Evolutionary conservation across 2,329 filamentous ascomycete genomes (phyloP).

Genomic region (Geosmithia flava): DNA sequence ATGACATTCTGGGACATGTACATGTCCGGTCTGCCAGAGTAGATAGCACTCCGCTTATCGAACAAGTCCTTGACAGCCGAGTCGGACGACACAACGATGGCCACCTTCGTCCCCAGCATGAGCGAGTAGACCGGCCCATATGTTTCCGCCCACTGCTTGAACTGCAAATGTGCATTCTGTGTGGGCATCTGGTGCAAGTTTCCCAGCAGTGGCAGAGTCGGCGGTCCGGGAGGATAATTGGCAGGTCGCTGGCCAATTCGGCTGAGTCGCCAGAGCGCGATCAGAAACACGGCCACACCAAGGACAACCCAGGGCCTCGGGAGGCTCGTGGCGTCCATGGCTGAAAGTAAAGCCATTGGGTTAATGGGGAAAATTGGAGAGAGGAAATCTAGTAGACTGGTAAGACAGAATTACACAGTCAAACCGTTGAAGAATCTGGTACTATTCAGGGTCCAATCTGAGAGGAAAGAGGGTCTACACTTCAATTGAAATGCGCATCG

Average conservation of each 20-base stretch:
- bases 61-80: constrained; percentile 35
- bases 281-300: neutral
- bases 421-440: too few relatives aligned
- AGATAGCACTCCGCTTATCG: constrained; percentile 35
- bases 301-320: neutral
- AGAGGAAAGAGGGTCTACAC: too few relatives aligned
- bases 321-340: neutral
- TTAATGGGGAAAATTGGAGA: too few relatives aligned
- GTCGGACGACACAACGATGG: constrained; percentile 33
- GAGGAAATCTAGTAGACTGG: too few relatives aligned
- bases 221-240: constrained; percentile 33
- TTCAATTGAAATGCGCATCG: too few relatives aligned
- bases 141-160: constrained; percentile 16
- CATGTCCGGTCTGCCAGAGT: constrained; percentile 27
- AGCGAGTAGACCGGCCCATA: constrained; percentile 33
- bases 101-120: constrained; percentile 31
- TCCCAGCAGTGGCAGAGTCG: constrained; percentile 35
- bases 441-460: too few relatives aligned
- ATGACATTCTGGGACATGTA: constrained; percentile 13
- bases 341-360: neutral
- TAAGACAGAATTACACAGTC: too few relatives aligned
- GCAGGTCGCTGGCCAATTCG: neutral
- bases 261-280: neutral
- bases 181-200: constrained; percentile 37
- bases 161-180: constrained; percentile 27